Base-by-base conservation (phyloP, 2,329 filamentous ascomycete genomes). In the Aspergillus viridinutans region DNA sequence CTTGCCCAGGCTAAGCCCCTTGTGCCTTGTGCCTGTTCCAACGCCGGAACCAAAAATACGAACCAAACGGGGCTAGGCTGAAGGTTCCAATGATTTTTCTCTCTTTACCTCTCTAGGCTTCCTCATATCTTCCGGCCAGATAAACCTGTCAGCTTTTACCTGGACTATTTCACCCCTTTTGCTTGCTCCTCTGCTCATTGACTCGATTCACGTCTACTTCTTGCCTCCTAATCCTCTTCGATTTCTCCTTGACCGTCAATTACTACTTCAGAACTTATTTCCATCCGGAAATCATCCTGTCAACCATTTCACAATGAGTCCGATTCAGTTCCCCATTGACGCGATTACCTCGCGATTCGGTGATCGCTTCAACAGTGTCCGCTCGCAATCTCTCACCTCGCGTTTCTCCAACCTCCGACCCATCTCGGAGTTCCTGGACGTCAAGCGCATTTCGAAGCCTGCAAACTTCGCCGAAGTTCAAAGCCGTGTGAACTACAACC, bases 381-480 rank as follows among this genome's bases (percentile, higher is more conserved):
- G 91, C 72, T 86, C 86, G 59, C 90, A 92, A 66, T 89, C 90
- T 35, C 74, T 97, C 59, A 84, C 84, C 58, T 85, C 87, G 63
- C 88, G 94, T 64, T 97, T 97, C 77, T 87, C 92, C 76, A 97
- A 97, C 78, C 83, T 99, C 71, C 89, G 88, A 59, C 93, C 94
- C 60, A 76, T 97, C 67, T 87, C 88, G 74, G 94, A 99, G 78
- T 99, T 99, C 79, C 83, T 97, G 76, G 92, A 97, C 77, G 77
- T 97, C 79, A 97, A 97, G 85, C 91, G 92, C 66, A 70, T 99
- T 56, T 96, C 91, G 64, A 99, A 97, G 81, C 94, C 94, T 28
- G 85, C 85, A 72, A 95, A 95, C 80, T 97, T 97, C 69, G 81
- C 80, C 64, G 92, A 97, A 76, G 86, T 91, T 63, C 93, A 97